Base-by-base conservation (phyloP, 306 rosid genomes). In the Psophocarpus tetragonolobus region DNA sequence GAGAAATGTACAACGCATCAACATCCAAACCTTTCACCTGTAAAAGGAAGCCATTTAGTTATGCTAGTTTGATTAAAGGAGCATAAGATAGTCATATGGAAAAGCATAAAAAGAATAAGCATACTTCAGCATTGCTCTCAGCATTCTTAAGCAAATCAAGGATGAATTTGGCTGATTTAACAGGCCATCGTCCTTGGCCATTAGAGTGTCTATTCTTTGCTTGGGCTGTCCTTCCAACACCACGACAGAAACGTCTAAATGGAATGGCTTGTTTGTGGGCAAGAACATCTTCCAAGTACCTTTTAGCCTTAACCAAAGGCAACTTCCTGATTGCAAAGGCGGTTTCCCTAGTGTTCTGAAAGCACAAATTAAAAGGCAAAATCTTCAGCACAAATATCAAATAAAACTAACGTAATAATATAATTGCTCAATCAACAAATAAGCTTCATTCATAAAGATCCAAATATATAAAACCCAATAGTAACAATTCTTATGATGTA, bases 161-260 rank as follows among this genome's bases (percentile, higher is more conserved):
- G 29, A 95, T 89, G 68, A 89, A 92, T 66, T 85, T 91, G 0
- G 98, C 97, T 21, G 98, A 95, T 50, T 95, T 92, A 15, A 78
- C 97, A 11, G 98, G 98, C 98, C 97, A 94, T 51, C 98, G 87
- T 12, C 98, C 97, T 71, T 94, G 98, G 3, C 98, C 98, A 45
- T 95, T 95, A 24, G 97, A 92, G 72, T 95, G 98, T 77, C 97
- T 91, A 53, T 81, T 95, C 83, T 92, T 92, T 0, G 98, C 97
- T 81, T 95, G 98, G 12, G 97, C 98, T 12, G 97, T 91, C 80
- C 97, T 91, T 1, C 98, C 98, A 65, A 95, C 97, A 56, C 98
- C 98, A 56, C 98, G 18, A 14, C 97, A 95, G 64, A 95, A 95
- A 4, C 97, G 87, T 50, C 97, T 78, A 81, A 95, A 95, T 13